Percentiles rank a stretch among this genome's conserved stretches.
Evolutionary conservation across 2,329 filamentous ascomycete genomes (phyloP).

Genomic region (Sporothrix sp.): DNA sequence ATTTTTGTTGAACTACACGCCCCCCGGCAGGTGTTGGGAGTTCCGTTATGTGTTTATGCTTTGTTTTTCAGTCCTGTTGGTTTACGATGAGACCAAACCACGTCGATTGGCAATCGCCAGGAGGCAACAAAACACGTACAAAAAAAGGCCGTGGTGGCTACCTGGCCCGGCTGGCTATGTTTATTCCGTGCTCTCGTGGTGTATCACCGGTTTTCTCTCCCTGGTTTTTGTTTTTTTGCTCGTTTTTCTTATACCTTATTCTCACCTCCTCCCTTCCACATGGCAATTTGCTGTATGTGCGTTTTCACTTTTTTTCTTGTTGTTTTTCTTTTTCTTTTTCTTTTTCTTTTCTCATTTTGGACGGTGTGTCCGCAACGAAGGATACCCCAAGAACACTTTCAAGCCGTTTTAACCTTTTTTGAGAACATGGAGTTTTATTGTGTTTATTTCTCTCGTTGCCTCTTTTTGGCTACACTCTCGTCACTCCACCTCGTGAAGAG

Average conservation of each 20-base stretch:
- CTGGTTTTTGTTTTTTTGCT: background rate
- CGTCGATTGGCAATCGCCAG: background rate
- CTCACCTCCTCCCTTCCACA: too few relatives aligned
- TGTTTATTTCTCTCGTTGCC: background rate
- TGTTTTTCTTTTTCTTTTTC: background rate
- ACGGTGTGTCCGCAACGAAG: slow-evolving; percentile 15
- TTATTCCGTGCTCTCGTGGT: background rate
- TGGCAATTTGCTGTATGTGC: too few relatives aligned
- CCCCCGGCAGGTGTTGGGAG: background rate
- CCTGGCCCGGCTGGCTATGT: background rate
- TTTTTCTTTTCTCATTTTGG: slow-evolving; percentile 3
- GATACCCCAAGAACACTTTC: slow-evolving; percentile 12
- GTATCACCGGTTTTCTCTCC: background rate
- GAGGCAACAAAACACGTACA: background rate
- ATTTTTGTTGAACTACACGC: background rate
- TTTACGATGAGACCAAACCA: background rate
- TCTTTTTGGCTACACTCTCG: background rate
- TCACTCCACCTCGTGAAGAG: too few relatives aligned
- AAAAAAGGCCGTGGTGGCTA: too few relatives aligned
- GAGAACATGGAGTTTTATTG: slow-evolving; percentile 6
- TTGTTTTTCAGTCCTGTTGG: background rate
- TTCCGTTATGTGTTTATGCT: background rate
- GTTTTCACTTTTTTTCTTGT: background rate
- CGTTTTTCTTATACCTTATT: background rate
- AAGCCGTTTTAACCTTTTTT: slow-evolving; percentile 5